These are phyloP conservation scores for Leucoagaricus sp. DNA, from an alignment of 1,284 basidiomycete species.

Conservation along the genomic window DNA sequence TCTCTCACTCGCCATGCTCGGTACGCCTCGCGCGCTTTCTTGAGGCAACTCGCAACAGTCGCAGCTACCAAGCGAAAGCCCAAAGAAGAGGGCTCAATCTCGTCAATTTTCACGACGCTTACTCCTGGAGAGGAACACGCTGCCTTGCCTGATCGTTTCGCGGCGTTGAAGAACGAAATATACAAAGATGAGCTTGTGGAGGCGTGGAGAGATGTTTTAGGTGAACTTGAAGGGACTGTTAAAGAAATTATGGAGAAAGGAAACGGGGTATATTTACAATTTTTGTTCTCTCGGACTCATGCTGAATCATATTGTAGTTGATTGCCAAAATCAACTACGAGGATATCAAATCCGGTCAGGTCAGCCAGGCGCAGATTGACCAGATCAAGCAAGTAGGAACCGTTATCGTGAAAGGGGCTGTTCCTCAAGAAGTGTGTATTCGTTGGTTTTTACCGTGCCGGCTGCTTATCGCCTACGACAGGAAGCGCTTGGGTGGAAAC, in stretches of 20 bases:
- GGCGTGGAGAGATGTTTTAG: constrained; percentile 59
- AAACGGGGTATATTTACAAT: constrained; percentile 1
- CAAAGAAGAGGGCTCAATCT: constrained; percentile 13
- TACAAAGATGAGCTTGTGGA: constrained; percentile 47
- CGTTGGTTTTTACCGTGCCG: not conserved
- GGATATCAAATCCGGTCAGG: constrained; percentile 42
- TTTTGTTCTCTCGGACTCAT: not conserved
- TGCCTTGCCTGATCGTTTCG: constrained; percentile 39
- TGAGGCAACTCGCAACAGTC: constrained; percentile 2
- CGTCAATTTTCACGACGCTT: constrained; percentile 12
- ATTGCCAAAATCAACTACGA: constrained; percentile 64
- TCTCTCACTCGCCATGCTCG: not conserved
- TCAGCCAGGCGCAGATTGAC: constrained; percentile 47
- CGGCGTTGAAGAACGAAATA: constrained; percentile 60
- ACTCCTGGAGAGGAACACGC: constrained; percentile 14
- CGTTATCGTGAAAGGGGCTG: constrained; percentile 65
- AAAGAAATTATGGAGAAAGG: constrained; percentile 44
- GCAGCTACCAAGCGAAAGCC: not conserved
- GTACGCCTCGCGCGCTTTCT: not conserved
- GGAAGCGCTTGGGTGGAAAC: constrained; percentile 61
- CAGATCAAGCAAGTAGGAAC: constrained; percentile 58
- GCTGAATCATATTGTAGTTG: constrained; percentile 25
- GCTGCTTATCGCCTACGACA: constrained; percentile 28
- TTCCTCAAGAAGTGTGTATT: constrained; percentile 26
- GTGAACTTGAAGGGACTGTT: constrained; percentile 43